A percentile compares a stretch with the other conserved stretches of the same genome.
Evolutionary conservation across 129 eudicot genomes (phyloP).

Genomic region (Centrapalus pauciflorus): DNA sequence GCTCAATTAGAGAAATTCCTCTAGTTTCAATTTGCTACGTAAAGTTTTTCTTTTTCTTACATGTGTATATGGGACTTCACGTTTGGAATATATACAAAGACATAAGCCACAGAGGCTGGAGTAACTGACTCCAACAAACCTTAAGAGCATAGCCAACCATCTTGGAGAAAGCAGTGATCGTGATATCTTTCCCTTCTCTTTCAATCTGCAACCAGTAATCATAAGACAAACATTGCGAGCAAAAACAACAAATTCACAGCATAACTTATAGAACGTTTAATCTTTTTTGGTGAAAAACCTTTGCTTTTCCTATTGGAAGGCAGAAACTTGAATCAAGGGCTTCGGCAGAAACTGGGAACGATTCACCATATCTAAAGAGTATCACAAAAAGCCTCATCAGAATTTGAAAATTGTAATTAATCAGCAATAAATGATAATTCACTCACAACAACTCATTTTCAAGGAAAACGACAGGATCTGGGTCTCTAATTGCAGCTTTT

Average conservation of each 20-base stretch:
- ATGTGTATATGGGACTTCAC: conserved; percentile 4
- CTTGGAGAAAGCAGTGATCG: conserved; percentile 77
- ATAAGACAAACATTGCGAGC: not conserved
- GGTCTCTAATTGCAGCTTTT: conserved; percentile 74
- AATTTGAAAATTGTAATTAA: not conserved
- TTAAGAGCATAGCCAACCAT: conserved; percentile 85
- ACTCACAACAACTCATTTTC: conserved; percentile 66
- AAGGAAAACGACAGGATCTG: conserved; percentile 68
- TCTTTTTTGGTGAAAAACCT: conserved; percentile 27
- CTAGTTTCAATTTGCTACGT: not conserved
- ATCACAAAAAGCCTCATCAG: not conserved
- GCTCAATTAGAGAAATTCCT: not conserved
- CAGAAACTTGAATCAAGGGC: conserved; percentile 57
- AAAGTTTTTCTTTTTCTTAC: not conserved
- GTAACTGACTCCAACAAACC: conserved; percentile 38
- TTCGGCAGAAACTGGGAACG: conserved; percentile 62
- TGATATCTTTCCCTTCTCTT: conserved; percentile 66
- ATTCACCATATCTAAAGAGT: conserved; percentile 52
- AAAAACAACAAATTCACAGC: conserved; percentile 2
- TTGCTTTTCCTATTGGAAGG: conserved; percentile 73
- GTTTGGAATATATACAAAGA: not conserved
- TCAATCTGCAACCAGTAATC: conserved; percentile 45
- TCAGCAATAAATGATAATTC: conserved; percentile 3
- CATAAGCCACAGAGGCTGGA: not conserved
- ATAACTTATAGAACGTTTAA: not conserved